phyloP scores from a whole-genome alignment of 768 basidiomycete genomes.

The Tylopilus vinaceipallidus region DNA sequence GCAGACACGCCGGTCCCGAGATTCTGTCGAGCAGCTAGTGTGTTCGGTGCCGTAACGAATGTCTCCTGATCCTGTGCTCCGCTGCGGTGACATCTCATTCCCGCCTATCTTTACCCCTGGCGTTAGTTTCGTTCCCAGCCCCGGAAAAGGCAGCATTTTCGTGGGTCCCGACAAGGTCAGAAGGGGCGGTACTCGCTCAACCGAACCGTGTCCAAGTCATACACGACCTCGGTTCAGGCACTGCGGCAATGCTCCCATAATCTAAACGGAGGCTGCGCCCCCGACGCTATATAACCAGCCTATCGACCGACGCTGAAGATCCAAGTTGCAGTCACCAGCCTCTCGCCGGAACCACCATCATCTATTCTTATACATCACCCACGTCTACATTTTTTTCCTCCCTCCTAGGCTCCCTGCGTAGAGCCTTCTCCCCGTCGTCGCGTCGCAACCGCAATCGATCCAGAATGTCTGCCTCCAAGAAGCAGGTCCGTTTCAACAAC shows the following conservation, averaged over 20 bases:
- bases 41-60: too few relatives aligned
- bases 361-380: slow-evolving; percentile 18
- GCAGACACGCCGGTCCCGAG: too few relatives aligned
- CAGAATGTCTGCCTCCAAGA: slow-evolving; percentile 21
- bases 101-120: background rate
- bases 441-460: background rate
- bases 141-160: slow-evolving; percentile 20
- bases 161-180: slow-evolving; percentile 1
- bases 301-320: background rate
- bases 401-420: slow-evolving; percentile 8
- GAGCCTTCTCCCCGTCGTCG: slow-evolving; percentile 12
- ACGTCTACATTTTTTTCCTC: slow-evolving; percentile 8
- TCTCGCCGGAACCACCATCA: slow-evolving; percentile 12
- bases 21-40: too few relatives aligned
- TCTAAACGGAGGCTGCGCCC: slow-evolving; percentile 26
- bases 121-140: background rate
- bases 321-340: background rate
- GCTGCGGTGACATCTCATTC: background rate
- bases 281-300: slow-evolving; percentile 24
- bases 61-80: slow-evolving; percentile 20
- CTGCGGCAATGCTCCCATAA: slow-evolving; percentile 29
- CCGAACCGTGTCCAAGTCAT: slow-evolving; percentile 12
- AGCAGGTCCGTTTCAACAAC: slow-evolving; percentile 33
- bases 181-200: slow-evolving; percentile 20
- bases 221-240: slow-evolving; percentile 4